These are phyloP conservation scores for Lipomyces spencermartinsiae DNA, from an alignment of 805 yeast genomes.

Conservation along the genomic window DNA sequence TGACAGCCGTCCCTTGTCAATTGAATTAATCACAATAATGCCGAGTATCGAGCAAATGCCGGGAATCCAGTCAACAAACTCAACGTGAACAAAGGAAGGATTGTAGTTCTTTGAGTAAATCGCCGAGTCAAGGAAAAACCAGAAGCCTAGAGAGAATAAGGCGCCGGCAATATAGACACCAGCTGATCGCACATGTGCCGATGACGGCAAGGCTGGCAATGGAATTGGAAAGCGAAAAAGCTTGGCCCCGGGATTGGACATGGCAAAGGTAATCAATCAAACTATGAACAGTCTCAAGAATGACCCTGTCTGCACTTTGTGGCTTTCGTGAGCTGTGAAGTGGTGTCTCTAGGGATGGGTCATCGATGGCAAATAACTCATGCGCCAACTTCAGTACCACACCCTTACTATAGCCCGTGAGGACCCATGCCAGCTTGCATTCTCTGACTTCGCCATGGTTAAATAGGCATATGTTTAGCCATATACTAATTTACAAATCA, in stretches of 20 bases:
- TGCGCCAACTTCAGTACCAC: neutral
- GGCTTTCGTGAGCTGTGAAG: no score
- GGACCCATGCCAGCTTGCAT: no score
- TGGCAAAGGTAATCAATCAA: neutral
- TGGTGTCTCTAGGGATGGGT: neutral
- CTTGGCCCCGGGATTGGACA: conserved; percentile 28
- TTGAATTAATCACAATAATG: conserved; percentile 71
- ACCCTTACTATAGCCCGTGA: neutral
- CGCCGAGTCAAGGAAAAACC: conserved; percentile 89
- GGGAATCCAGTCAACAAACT: conserved; percentile 96
- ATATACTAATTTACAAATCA: neutral
- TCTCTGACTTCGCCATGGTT: no score
- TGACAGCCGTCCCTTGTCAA: conserved; percentile 66
- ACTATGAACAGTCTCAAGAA: neutral
- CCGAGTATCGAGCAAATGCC: conserved; percentile 87
- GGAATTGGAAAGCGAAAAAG: conserved; percentile 38
- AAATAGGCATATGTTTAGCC: neutral
- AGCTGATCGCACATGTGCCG: conserved; percentile 38
- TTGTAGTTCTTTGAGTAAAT: conserved; percentile 83
- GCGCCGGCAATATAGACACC: conserved; percentile 49
- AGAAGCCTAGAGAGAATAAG: conserved; percentile 80
- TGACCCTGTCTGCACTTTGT: neutral
- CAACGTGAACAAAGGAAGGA: conserved; percentile 84
- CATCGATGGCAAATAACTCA: no score
- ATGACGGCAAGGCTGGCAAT: conserved; percentile 32